Conservation (phyloP, 345 rosid species). For the Citrus mangshanensis region DNA sequence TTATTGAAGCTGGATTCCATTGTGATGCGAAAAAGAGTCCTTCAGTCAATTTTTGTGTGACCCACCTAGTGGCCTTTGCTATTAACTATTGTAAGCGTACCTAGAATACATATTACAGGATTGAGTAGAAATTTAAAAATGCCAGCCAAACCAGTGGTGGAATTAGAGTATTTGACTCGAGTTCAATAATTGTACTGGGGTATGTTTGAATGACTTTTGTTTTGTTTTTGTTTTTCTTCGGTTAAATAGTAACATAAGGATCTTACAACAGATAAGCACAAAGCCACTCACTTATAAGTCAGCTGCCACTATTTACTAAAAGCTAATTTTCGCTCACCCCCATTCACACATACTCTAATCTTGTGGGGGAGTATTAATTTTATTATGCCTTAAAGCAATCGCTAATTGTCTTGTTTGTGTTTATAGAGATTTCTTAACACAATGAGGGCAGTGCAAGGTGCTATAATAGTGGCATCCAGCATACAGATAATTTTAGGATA, state of each 20-base stretch:
- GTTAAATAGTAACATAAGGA: neutral
- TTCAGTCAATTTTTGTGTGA: slow-evolving; percentile 30
- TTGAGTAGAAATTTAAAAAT: neutral
- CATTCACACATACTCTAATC: neutral
- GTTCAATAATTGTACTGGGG: neutral
- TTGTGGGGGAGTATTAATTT: neutral
- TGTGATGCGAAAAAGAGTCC: neutral
- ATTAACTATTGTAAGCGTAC: neutral
- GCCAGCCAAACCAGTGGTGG: slow-evolving; percentile 3
- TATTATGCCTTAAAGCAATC: slow-evolving; percentile 1
- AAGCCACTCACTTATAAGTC: neutral
- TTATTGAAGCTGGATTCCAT: slow-evolving; percentile 16
- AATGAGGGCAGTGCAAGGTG: slow-evolving; percentile 99
- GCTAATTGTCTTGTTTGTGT: neutral
- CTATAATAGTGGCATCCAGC: slow-evolving; percentile 91
- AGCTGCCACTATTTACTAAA: neutral
- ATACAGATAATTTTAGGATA: slow-evolving; percentile 90
- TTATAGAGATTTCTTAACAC: slow-evolving; percentile 80
- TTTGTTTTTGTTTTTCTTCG: neutral
- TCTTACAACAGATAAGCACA: neutral
- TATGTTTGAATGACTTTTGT: neutral
- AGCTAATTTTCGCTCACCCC: neutral
- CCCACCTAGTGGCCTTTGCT: slow-evolving; percentile 22
- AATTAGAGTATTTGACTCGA: neutral
- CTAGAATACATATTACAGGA: neutral